Conservation (phyloP, 2,329 filamentous ascomycete species). For the Xylogone sp. region DNA sequence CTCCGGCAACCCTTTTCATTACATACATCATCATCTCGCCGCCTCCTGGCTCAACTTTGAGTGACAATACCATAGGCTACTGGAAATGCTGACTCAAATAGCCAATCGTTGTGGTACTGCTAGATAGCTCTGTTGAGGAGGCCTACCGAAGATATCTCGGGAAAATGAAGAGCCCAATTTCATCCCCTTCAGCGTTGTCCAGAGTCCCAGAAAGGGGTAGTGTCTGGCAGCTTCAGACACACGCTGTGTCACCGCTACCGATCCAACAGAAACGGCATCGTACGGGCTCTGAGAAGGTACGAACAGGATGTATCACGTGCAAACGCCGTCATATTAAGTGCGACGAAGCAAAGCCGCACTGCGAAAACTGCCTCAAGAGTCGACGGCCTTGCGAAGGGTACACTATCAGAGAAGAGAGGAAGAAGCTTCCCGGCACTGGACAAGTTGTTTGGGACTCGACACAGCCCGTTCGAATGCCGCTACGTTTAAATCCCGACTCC, state of each 20-base stretch:
- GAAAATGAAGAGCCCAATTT: background rate
- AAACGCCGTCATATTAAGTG: conserved; percentile 32
- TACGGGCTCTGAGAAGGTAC: background rate
- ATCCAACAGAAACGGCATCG: background rate
- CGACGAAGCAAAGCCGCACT: conserved; percentile 35
- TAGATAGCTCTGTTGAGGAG: background rate
- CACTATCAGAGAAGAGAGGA: background rate
- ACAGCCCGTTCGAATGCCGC: conserved; percentile 7
- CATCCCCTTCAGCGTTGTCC: background rate
- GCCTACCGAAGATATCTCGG: background rate
- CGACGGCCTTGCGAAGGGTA: background rate
- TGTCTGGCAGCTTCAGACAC: background rate
- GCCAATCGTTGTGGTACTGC: background rate
- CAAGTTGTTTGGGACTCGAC: conserved; percentile 23
- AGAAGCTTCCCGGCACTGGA: conserved; percentile 3
- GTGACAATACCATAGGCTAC: background rate
- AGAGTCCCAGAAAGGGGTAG: background rate
- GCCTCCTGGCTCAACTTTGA: background rate
- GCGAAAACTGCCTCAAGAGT: conserved; percentile 33
- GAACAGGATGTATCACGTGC: conserved; percentile 2
- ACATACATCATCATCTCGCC: too few relatives aligned
- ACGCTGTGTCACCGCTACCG: background rate
- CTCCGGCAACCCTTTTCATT: too few relatives aligned
- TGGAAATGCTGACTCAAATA: background rate
- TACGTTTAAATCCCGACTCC: conserved; percentile 10